These are phyloP conservation scores for Microthlaspi erraticum DNA, from an alignment of 345 rosid genomes.

Conservation along the genomic window DNA sequence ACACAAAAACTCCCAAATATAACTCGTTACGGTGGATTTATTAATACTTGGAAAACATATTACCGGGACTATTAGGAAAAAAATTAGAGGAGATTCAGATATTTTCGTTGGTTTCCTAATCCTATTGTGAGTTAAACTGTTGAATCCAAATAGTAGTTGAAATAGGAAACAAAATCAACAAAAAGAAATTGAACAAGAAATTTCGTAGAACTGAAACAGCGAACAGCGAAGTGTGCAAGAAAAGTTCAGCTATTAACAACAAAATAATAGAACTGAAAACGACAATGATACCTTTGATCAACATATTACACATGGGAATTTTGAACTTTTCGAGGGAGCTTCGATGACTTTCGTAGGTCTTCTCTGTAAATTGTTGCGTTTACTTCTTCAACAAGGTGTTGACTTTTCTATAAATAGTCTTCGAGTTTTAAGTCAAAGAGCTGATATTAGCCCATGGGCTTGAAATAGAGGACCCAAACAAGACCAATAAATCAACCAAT, in stretches of 20 bases:
- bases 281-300: conserved; percentile 35
- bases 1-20: not conserved
- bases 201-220: conserved; percentile 8
- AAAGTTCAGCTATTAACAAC: not conserved
- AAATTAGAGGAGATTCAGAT: conserved; percentile 29
- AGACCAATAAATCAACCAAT: not conserved
- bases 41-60: not conserved
- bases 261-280: conserved; percentile 1
- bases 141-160: conserved; percentile 13
- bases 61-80: not conserved
- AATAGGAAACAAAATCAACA: too few relatives aligned
- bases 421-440: not conserved
- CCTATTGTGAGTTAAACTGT: conserved; percentile 12
- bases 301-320: not conserved
- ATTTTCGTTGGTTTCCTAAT: not conserved
- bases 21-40: not conserved
- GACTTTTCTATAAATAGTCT: conserved; percentile 36
- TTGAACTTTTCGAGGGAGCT: conserved; percentile 5
- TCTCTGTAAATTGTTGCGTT: not conserved
- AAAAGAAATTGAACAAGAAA: not conserved
- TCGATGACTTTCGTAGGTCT: conserved; percentile 31
- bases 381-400: conserved; percentile 30
- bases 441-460: conserved; percentile 26
- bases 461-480: not conserved
- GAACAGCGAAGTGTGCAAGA: conserved; percentile 20